Evolutionary conservation across 2,329 filamentous ascomycete genomes (phyloP), one percentile per base, ranked within the genome.

Genomic region (Colletotrichum tamarilloi): DNA sequence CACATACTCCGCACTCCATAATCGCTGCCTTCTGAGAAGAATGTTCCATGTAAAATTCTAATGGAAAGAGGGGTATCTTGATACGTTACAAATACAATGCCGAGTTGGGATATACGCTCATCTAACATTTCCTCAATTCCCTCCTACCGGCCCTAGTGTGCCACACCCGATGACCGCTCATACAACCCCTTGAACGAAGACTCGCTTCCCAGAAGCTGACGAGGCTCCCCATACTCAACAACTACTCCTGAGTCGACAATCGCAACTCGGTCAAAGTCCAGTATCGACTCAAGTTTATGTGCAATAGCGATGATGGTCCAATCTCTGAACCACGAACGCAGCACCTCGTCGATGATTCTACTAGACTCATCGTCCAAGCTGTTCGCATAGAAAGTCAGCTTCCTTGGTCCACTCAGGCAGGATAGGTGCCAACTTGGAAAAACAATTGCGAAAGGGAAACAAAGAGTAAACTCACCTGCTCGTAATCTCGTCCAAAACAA

Each of bases 231-330:
- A 8, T 56, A 77, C 77, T 90, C 88, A 1, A 86, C 83, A 11
- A 89, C 78, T 60, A 77, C 76, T 3, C 88, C 88, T 9, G 80
- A 79, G 30, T 89, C 85, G 81, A 90, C 83, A 8, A 90, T 85
- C 1, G 86, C 82, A 32, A 90, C 84, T 28, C 79, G 80, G 76
- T 90, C 87, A 76, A 85, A 87, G 74, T 85, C 84, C 3, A 83
- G 76, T 60, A 87, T 84, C 0, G 84, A 85, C 16, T 80, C 74
- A 2, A 81, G 58, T 12, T 78, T 76, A 46, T 81, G 80, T 32
- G 77, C 79, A 5, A 81, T 77, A 3, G 77, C 76, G 35, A 82
- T 73, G 32, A 92, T 84, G 3, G 90, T 92, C 76, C 87, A 86
- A 11, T 56, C 70, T 5, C 12, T 16, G 28, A 78, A 79, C 70